phyloP scores from a whole-genome alignment of 257 asterid species.

The Solanum piurae region DNA sequence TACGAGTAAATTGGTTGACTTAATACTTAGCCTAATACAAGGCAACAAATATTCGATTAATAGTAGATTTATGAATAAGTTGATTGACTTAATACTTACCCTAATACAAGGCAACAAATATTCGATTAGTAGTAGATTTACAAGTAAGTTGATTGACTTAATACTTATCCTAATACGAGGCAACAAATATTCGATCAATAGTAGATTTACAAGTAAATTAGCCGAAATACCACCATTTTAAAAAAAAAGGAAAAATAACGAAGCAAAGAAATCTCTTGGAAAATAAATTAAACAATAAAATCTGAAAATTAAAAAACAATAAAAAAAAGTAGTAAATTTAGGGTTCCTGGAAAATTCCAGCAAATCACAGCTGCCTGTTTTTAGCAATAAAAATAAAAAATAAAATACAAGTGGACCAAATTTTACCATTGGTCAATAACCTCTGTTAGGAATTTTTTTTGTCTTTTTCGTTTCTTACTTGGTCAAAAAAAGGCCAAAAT shows the following conservation, averaged over 20 bases:
- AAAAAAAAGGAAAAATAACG: neutral
- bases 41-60: neutral
- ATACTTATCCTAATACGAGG: neutral
- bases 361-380: neutral
- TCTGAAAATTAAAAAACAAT: neutral
- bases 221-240: neutral
- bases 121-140: neutral
- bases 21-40: neutral
- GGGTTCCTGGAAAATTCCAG: neutral
- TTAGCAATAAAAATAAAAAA: neutral
- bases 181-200: neutral
- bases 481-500: neutral
- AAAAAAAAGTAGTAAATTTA: neutral
- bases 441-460: neutral
- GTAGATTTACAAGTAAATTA: neutral
- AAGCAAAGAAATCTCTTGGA: neutral
- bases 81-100: neutral
- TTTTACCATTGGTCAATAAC: neutral
- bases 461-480: neutral
- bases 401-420: neutral
- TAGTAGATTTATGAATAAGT: neutral
- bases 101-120: neutral
- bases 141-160: neutral
- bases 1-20: neutral
- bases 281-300: neutral